Evolutionary conservation across 352 stramenopile species (phyloP).

Genomic region (Halophytophthora batemanensis): DNA sequence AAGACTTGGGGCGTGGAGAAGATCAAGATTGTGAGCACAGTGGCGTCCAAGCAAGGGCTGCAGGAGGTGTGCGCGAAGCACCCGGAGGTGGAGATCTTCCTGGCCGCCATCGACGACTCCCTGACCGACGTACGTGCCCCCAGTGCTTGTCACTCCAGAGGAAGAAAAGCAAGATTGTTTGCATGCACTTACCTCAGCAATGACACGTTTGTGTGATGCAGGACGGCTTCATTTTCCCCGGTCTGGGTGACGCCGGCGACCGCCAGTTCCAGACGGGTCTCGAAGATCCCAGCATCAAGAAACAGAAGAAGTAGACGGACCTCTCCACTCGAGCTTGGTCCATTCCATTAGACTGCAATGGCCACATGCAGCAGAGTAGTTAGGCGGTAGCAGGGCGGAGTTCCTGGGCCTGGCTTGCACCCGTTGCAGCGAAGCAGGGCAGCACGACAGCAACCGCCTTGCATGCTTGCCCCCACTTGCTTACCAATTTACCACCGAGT

Average conservation of each 20-base stretch:
- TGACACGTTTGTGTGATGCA: conserved; percentile 17
- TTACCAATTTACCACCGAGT: too few species aligned
- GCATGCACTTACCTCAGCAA: background rate
- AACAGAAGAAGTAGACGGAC: conserved; percentile 47
- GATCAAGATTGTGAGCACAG: conserved; percentile 93
- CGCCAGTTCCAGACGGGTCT: conserved; percentile 78
- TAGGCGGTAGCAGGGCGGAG: too few species aligned
- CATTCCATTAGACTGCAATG: too few species aligned
- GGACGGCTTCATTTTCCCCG: conserved; percentile 80
- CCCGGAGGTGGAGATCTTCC: conserved; percentile 73
- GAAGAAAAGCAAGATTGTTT: background rate
- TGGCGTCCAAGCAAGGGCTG: conserved; percentile 90
- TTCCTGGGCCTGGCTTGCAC: too few species aligned
- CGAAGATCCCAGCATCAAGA: conserved; percentile 45
- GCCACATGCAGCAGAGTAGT: too few species aligned
- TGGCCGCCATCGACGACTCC: conserved; percentile 72
- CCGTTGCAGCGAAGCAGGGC: too few species aligned
- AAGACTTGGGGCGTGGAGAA: conserved; percentile 94
- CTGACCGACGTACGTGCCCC: conserved; percentile 58
- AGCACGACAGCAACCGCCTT: too few species aligned
- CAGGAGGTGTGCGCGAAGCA: conserved; percentile 79
- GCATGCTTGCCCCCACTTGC: too few species aligned
- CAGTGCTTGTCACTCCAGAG: background rate
- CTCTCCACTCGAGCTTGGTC: background rate
- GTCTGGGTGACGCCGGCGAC: conserved; percentile 80